Percentiles rank a stretch among this genome's conserved stretches.
These are phyloP conservation scores for Nepenthes gracilis DNA, from an alignment of 148 eudicot genomes.

Conservation along the genomic window DNA sequence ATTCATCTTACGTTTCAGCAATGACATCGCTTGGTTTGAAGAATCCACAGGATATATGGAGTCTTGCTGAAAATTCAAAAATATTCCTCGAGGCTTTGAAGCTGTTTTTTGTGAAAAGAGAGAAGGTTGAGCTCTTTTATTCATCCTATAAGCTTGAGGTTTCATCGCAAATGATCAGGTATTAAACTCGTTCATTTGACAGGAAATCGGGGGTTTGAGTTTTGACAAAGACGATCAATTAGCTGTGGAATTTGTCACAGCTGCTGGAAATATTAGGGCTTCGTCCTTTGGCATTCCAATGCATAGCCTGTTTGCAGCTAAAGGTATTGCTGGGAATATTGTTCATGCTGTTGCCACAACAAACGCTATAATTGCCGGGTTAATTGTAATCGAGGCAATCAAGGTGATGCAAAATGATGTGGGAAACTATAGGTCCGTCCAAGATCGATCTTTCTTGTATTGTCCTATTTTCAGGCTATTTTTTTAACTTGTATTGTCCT, in stretches of 20 bases:
- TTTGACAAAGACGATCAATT: constrained; percentile 95
- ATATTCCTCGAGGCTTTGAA: constrained; percentile 73
- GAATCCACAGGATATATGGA: constrained; percentile 94
- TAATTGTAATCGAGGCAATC: constrained; percentile 90
- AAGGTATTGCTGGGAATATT: constrained; percentile 97
- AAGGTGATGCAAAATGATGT: constrained; percentile 75
- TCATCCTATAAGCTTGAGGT: constrained; percentile 1
- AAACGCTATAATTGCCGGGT: constrained; percentile 88
- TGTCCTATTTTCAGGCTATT: too few species aligned
- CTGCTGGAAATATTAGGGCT: constrained; percentile 96
- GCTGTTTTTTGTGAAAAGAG: constrained; percentile 57
- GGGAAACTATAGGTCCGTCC: constrained; percentile 50
- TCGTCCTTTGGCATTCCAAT: constrained; percentile 79
- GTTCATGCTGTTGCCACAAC: constrained; percentile 99
- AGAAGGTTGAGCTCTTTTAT: constrained; percentile 36
- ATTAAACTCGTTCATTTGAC: background rate
- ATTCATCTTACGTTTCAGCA: constrained; percentile 57
- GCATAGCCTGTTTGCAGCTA: constrained; percentile 98
- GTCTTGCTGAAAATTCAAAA: constrained; percentile 61
- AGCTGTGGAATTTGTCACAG: constrained; percentile 94
- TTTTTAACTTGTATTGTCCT: too few species aligned
- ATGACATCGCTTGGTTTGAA: constrained; percentile 83
- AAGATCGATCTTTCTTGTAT: background rate
- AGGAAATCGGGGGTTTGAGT: constrained; percentile 80
- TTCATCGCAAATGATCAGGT: background rate